Base-by-base conservation (phyloP, 495 filamentous ascomycete species). In the Penicillium salamii region DNA sequence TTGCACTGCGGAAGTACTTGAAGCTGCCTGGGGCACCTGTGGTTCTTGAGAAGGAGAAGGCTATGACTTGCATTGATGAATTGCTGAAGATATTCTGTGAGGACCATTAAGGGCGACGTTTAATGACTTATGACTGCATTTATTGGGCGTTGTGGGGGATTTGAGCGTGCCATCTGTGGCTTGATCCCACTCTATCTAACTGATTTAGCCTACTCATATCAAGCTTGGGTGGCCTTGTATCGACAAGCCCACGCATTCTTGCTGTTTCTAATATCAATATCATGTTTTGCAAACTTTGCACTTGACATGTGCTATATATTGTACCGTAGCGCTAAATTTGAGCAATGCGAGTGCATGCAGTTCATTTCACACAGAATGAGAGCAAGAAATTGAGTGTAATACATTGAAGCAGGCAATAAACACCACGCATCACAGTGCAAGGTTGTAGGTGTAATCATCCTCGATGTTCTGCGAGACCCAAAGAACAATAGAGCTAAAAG, bases 401-500 rank as follows among this genome's bases (percentile, higher is more conserved):
- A 61, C 57, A 63, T 48, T 34, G 44, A 51, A 8, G 20, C 40
- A 11, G 32, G 26, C 32, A 52, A 49, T 50, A 48, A 46, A 15
- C 14, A n/a, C 29, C 5, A 6, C n/a, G 7, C 7, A 39, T 55
- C 29, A 97, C 52, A 98, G 78, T 34, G 92, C 86, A 49, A 98
- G 75, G 63, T 90, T 97, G 69, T 98, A 98, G 42, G 90, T 90
- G 66, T 97, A 98, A 69, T 97, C 92, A 59, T 98, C 95, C 72
- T 99, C 95, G 72, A 97, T 96, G 61, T 97, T 99, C 81, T 99
- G 95, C 52, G 87, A 90, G 12, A 99, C 80, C 95, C 95, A 99
- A 7, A 99, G 79, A 3, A 96, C 85, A 35, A 91, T 82, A 32
- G 90, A 88, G 62, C 90, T 95, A 46, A 45, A 47, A 20, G 32